Evolutionary conservation across 352 stramenopile genomes (phyloP), one percentile per base, ranked within the genome.

Genomic region (Saprolegnia diclina): DNA sequence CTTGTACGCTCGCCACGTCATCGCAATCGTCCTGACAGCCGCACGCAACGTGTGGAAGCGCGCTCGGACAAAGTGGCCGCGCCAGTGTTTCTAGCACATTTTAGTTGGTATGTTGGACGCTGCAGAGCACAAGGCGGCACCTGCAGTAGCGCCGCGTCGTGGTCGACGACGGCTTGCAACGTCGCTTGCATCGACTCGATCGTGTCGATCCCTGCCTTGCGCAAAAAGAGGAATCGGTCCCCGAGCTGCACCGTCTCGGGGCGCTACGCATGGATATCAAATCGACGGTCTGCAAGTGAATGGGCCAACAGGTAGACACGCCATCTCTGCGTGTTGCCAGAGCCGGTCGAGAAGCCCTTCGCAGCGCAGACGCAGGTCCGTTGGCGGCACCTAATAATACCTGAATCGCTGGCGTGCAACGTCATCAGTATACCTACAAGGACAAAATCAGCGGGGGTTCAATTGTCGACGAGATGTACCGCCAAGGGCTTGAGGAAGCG

Each of bases 21-120:
- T 14, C 35, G 52, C 52, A 24, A 59, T 59, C 11, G 24, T 35
- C 13, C 1, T 59, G 13, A 40, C 52, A 3, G 52, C 52, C 11
- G 52, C 52, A 19, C 24, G 24, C 13, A 59, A 7, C 16, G 3
- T 10, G 11, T 9, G 52, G 35, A 59, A 59, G 13, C n/a, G 35
- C 13, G 3, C 13, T 24, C 52, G 52, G 13, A 59, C 52, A 9
- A 42, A 59, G 24, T 59, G 52, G 11, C 52, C 52, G 35, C 52
- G 52, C 52, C 52, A 59, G 24, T 4, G 24, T 59, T 59, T 59
- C 52, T 59, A 59, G 42, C 42, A 11, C 42, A n/a, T 48, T n/a
- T n/a, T n/a, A n/a, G n/a, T n/a, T n/a, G n/a, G n/a, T n/a, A n/a
- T n/a, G n/a, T n/a, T 7, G 42, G 11, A 26, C 11, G 3, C 35